Conservation (phyloP, 164 flowering plant genomes). For the Brasenia schreberi region DNA sequence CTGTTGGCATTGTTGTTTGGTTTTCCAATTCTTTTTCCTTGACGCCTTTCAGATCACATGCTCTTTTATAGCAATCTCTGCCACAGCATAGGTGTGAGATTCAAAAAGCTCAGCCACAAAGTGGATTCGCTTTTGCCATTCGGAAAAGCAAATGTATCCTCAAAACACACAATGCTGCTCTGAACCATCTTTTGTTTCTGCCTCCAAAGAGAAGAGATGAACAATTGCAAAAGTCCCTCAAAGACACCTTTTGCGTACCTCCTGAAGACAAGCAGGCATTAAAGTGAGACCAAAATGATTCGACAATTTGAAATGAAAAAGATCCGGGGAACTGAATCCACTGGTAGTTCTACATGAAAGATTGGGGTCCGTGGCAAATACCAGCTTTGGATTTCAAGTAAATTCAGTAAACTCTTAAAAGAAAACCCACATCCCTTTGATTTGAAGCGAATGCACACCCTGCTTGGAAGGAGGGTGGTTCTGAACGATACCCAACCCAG, state of each 20-base stretch:
- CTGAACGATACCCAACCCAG: background rate
- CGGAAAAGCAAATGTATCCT: background rate
- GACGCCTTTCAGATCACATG: background rate
- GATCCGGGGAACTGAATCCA: background rate
- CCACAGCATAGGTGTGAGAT: too few relatives aligned
- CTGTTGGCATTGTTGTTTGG: conserved; percentile 50
- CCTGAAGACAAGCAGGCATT: background rate
- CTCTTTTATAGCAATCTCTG: background rate
- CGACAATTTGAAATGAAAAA: background rate
- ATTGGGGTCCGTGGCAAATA: too few relatives aligned
- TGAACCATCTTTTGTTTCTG: too few relatives aligned
- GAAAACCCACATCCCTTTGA: background rate
- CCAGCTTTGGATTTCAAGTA: background rate
- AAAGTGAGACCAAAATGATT: background rate
- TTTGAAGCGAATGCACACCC: background rate
- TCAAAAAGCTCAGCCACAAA: background rate
- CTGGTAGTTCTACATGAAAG: background rate
- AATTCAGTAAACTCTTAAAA: background rate
- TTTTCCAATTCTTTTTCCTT: background rate
- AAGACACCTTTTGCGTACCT: background rate
- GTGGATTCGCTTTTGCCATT: background rate
- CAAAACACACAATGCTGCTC: background rate
- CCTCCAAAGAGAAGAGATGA: background rate
- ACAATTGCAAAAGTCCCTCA: background rate
- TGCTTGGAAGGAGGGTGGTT: background rate